These are phyloP conservation scores for Nissolia schottii DNA, from an alignment of 306 rosid genomes.

Conservation along the genomic window DNA sequence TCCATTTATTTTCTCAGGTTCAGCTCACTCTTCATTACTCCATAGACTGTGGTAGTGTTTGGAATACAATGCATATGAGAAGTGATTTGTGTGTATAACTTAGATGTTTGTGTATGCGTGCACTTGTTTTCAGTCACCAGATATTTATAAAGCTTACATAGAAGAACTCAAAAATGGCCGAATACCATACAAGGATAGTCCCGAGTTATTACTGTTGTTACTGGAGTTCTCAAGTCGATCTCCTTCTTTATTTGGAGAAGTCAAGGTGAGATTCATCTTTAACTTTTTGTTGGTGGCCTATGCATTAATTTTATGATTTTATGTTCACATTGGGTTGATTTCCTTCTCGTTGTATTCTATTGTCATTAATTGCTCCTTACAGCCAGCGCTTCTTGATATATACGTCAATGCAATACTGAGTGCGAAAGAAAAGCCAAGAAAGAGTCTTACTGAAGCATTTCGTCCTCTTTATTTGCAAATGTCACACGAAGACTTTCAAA, in stretches of 20 bases:
- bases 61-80: not conserved
- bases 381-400: slow-evolving; percentile 83
- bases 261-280: slow-evolving; percentile 50
- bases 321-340: not conserved
- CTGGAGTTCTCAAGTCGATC: slow-evolving; percentile 60
- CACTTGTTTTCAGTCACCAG: slow-evolving; percentile 50
- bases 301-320: not conserved
- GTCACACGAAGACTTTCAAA: slow-evolving; percentile 80
- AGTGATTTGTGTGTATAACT: not conserved
- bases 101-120: not conserved
- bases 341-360: slow-evolving; percentile 16
- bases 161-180: slow-evolving; percentile 60
- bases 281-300: not conserved
- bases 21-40: not conserved
- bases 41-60: not conserved
- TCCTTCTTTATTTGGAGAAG: slow-evolving; percentile 51
- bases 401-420: slow-evolving; percentile 74
- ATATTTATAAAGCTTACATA: slow-evolving; percentile 57
- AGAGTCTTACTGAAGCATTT: slow-evolving; percentile 78
- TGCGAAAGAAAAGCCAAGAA: slow-evolving; percentile 77
- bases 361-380: slow-evolving; percentile 22
- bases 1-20: slow-evolving; percentile 77
- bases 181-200: slow-evolving; percentile 70
- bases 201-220: slow-evolving; percentile 61
- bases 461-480: slow-evolving; percentile 62